Evolutionary conservation across 768 basidiomycete genomes (phyloP).

Genomic region (Leccinum imitatum): DNA sequence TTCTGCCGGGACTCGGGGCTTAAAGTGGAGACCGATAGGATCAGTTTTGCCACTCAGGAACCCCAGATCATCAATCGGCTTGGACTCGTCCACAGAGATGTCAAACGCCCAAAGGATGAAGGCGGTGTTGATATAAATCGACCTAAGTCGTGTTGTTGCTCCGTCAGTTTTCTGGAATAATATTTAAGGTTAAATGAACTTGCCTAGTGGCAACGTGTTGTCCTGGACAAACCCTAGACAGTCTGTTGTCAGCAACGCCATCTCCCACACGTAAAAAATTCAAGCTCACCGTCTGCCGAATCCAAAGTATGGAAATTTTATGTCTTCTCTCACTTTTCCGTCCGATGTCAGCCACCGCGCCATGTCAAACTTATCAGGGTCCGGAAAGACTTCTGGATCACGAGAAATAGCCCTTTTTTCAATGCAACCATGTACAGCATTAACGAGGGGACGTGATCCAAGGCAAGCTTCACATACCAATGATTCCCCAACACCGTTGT

Average conservation of each 20-base stretch:
- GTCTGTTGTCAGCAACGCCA: neutral
- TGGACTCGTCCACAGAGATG: conserved; percentile 43
- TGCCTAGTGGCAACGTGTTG: conserved; percentile 50
- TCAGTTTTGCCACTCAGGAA: conserved; percentile 42
- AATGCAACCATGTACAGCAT: neutral
- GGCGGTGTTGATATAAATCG: conserved; percentile 59
- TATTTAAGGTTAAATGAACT: conserved; percentile 5
- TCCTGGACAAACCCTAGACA: conserved; percentile 54
- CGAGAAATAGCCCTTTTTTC: conserved; percentile 35
- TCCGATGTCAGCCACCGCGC: conserved; percentile 29
- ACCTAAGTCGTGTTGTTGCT: conserved; percentile 32
- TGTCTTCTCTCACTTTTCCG: conserved; percentile 39
- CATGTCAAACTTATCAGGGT: conserved; percentile 37
- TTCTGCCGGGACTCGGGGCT: conserved; percentile 36
- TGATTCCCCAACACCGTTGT: conserved; percentile 20
- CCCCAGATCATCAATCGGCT: conserved; percentile 54
- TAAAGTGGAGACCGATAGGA: conserved; percentile 54
- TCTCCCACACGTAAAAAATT: neutral
- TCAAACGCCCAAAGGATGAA: conserved; percentile 62
- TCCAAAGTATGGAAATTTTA: conserved; percentile 50
- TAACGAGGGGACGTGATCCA: neutral
- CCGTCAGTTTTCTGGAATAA: neutral
- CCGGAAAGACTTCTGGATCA: conserved; percentile 37
- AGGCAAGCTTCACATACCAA: conserved; percentile 9
- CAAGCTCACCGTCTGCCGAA: conserved; percentile 41